Percentiles rank a stretch among this genome's conserved stretches.
phyloP scores from a whole-genome alignment of 345 rosid species.

The Excoecaria cochinchinensis region DNA sequence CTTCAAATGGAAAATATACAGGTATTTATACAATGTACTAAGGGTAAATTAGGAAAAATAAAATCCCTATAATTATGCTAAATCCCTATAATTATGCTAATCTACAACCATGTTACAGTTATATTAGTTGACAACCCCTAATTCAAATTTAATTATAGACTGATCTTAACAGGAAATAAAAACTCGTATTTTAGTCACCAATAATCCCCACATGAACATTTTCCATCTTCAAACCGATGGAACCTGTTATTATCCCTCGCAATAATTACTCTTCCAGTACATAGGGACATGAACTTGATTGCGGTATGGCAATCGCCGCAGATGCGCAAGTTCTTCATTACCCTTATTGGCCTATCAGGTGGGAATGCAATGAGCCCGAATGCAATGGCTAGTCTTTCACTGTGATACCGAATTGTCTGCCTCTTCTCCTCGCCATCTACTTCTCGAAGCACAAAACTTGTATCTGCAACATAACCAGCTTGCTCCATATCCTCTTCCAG shows the following conservation, averaged over 20 bases:
- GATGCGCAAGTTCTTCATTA: constrained; percentile 83
- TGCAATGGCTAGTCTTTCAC: constrained; percentile 81
- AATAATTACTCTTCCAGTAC: constrained; percentile 72
- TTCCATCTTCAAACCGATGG: constrained; percentile 79
- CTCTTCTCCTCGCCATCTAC: constrained; percentile 74
- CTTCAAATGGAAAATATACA: too few species aligned
- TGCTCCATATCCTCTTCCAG: constrained; percentile 72
- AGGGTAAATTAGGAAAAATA: too few species aligned
- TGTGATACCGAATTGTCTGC: constrained; percentile 67
- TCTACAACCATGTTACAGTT: too few species aligned
- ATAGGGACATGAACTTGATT: constrained; percentile 73
- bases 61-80: too few species aligned
- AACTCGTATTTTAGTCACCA: constrained; percentile 48
- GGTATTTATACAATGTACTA: too few species aligned
- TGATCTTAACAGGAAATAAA: background rate
- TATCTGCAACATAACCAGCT: constrained; percentile 84
- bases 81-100: too few species aligned
- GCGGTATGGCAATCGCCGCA: constrained; percentile 93
- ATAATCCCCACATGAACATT: constrained; percentile 85
- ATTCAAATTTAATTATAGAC: too few species aligned
- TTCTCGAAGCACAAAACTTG: constrained; percentile 69
- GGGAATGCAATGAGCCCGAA: constrained; percentile 68
- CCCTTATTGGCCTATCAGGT: constrained; percentile 57
- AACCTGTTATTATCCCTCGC: constrained; percentile 83
- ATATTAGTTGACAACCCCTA: too few species aligned